Percentiles rank a stretch among this genome's conserved stretches.
Evolutionary conservation across 2,329 filamentous ascomycete genomes (phyloP).

Genomic region (Aureobasidium sp.): DNA sequence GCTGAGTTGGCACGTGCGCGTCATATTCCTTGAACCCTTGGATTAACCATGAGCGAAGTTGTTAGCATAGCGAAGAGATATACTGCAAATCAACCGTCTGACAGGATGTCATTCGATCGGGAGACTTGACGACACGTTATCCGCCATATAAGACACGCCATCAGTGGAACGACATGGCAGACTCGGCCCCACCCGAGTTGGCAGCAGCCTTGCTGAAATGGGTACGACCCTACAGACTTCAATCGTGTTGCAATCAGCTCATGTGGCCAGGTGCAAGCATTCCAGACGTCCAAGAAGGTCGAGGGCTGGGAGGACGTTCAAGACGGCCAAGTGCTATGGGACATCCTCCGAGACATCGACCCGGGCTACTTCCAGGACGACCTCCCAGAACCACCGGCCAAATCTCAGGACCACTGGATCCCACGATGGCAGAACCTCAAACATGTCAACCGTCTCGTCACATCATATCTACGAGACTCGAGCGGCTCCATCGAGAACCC

Average conservation of each 20-base stretch:
- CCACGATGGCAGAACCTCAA: slow-evolving; percentile 48
- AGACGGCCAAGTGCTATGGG: slow-evolving; percentile 43
- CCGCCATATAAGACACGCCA: neutral
- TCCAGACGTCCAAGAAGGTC: slow-evolving; percentile 8
- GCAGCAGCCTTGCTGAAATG: slow-evolving; percentile 17
- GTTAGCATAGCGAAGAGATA: neutral
- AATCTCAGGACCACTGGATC: slow-evolving; percentile 43
- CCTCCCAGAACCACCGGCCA: slow-evolving; percentile 40
- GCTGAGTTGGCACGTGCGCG: slow-evolving; percentile 3
- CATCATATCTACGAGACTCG: slow-evolving; percentile 43
- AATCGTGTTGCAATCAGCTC: neutral
- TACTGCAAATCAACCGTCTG: neutral
- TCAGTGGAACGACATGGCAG: slow-evolving; percentile 11
- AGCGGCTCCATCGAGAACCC: slow-evolving; percentile 34
- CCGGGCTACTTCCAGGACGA: slow-evolving; percentile 42
- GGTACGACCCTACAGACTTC: neutral
- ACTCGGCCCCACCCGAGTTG: slow-evolving; percentile 15
- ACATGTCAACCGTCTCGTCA: slow-evolving; percentile 42
- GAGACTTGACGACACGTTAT: neutral
- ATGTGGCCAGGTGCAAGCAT: slow-evolving; percentile 11
- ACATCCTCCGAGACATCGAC: slow-evolving; percentile 42
- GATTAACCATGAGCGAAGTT: neutral
- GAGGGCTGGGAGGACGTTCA: slow-evolving; percentile 27
- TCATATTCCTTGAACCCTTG: neutral
- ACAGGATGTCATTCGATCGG: neutral